A percentile compares a stretch with the other conserved stretches of the same genome.
phyloP scores from a whole-genome alignment of 345 rosid species.

The Murraya koenigii region DNA sequence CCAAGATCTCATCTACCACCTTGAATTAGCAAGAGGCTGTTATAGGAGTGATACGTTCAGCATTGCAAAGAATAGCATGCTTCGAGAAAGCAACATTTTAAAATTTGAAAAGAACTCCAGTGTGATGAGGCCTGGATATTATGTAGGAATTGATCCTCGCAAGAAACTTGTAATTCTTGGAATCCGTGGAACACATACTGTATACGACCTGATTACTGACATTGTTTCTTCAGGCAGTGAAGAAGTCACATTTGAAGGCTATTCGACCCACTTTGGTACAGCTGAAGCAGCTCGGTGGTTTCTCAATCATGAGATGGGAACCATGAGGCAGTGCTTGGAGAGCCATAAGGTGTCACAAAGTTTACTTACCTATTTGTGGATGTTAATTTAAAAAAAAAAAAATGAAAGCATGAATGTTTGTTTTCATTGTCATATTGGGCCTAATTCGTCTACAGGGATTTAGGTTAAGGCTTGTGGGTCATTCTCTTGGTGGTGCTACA shows the following conservation, averaged over 20 bases:
- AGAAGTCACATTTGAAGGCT: constrained; percentile 87
- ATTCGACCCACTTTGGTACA: constrained; percentile 91
- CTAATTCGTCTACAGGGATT: constrained; percentile 71
- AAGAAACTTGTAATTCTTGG: constrained; percentile 72
- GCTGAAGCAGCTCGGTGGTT: constrained; percentile 98
- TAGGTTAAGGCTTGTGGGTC: constrained; percentile 93
- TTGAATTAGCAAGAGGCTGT: constrained; percentile 78
- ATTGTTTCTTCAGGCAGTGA: constrained; percentile 78
- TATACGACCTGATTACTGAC: constrained; percentile 81
- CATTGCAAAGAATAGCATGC: constrained; percentile 77
- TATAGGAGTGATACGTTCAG: constrained; percentile 52
- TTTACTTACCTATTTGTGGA: neutral
- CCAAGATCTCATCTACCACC: constrained; percentile 78
- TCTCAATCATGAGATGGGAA: constrained; percentile 71
- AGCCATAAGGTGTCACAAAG: constrained; percentile 55
- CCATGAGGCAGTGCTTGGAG: constrained; percentile 64
- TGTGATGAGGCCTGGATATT: constrained; percentile 95
- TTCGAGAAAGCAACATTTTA: constrained; percentile 65
- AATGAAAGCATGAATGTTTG: neutral
- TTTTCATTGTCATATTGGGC: constrained; percentile 23
- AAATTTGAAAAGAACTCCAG: constrained; percentile 73
- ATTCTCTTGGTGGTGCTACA: constrained; percentile 91
- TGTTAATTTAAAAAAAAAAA: neutral
- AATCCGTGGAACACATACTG: constrained; percentile 88
- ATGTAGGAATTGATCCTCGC: constrained; percentile 68